phyloP scores from a whole-genome alignment of 2,329 filamentous ascomycete genomes.

The Apiospora sp. region DNA sequence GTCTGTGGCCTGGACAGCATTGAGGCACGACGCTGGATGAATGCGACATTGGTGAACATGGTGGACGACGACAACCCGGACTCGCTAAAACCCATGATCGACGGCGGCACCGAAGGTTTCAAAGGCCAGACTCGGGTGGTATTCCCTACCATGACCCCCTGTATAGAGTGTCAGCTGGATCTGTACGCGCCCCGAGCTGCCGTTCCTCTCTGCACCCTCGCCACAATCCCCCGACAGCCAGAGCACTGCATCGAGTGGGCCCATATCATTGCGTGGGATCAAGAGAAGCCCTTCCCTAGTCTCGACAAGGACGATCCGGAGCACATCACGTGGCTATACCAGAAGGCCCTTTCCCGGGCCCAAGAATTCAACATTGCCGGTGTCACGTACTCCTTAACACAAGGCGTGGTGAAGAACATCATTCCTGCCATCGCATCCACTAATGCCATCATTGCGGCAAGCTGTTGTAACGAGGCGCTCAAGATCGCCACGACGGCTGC shows the following conservation, averaged over 20 bases:
- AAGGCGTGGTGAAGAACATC: constrained; percentile 99
- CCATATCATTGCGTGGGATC: constrained; percentile 96
- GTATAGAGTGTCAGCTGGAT: constrained; percentile 97
- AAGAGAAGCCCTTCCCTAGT: constrained; percentile 80
- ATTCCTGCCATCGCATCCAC: constrained; percentile 98
- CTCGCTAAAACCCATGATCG: constrained; percentile 90
- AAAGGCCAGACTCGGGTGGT: constrained; percentile 96
- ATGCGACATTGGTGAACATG: constrained; percentile 89
- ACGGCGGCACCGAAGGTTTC: constrained; percentile 97
- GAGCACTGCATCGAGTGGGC: constrained; percentile 99
- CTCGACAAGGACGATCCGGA: constrained; percentile 97
- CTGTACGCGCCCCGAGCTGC: constrained; percentile 99
- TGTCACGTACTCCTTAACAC: constrained; percentile 93
- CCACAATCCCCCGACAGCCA: constrained; percentile 93
- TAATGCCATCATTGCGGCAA: constrained; percentile 94
- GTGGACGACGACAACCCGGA: constrained; percentile 85
- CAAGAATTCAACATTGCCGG: constrained; percentile 89
- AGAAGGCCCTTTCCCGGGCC: constrained; percentile 82
- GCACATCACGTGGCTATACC: constrained; percentile 96
- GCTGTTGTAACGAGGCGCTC: constrained; percentile 95
- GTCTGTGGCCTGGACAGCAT: constrained; percentile 97
- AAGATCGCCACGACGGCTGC: constrained; percentile 89
- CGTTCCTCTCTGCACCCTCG: constrained; percentile 94
- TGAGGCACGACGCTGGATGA: constrained; percentile 98
- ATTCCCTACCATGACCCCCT: constrained; percentile 89